Conservation (phyloP, 2,329 filamentous ascomycete genomes). For the Colletotrichum sp. region DNA sequence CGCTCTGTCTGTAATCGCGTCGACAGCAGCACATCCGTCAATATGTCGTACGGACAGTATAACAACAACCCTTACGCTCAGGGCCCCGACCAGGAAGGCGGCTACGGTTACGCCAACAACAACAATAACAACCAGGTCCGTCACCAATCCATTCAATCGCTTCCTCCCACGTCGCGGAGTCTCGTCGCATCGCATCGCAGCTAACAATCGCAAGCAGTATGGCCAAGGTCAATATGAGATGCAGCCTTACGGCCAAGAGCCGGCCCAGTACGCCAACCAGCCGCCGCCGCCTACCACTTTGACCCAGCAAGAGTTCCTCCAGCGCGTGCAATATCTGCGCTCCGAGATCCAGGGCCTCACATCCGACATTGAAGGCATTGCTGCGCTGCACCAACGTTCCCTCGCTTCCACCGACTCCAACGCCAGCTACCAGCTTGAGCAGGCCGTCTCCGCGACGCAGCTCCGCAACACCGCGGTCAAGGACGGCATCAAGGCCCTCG, state of each 20-base stretch:
- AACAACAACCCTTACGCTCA: slow-evolving; percentile 69
- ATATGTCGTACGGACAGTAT: slow-evolving; percentile 69
- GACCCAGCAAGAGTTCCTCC: slow-evolving; percentile 71
- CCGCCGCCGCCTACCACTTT: slow-evolving; percentile 38
- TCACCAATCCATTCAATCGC: slow-evolving; percentile 14
- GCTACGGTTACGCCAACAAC: slow-evolving; percentile 42
- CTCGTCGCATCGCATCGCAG: not conserved
- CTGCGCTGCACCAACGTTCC: slow-evolving; percentile 73
- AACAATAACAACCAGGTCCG: slow-evolving; percentile 40
- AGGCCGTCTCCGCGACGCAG: slow-evolving; percentile 72
- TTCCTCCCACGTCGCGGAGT: not conserved
- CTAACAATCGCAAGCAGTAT: slow-evolving; percentile 21
- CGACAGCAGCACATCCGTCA: slow-evolving; percentile 22
- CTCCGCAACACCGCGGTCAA: slow-evolving; percentile 77
- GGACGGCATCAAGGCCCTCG: slow-evolving; percentile 78
- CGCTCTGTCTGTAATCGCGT: not conserved
- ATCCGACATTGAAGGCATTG: slow-evolving; percentile 71
- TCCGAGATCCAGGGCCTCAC: slow-evolving; percentile 71
- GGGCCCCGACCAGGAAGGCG: slow-evolving; percentile 51
- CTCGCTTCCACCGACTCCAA: slow-evolving; percentile 67
- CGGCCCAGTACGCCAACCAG: slow-evolving; percentile 23
- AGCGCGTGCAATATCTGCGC: slow-evolving; percentile 70
- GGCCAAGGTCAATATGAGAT: slow-evolving; percentile 56
- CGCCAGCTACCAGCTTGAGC: slow-evolving; percentile 65
- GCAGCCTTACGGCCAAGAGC: slow-evolving; percentile 52